phyloP scores from a whole-genome alignment of 2,329 filamentous ascomycete genomes.

The Colletotrichum melonis region DNA sequence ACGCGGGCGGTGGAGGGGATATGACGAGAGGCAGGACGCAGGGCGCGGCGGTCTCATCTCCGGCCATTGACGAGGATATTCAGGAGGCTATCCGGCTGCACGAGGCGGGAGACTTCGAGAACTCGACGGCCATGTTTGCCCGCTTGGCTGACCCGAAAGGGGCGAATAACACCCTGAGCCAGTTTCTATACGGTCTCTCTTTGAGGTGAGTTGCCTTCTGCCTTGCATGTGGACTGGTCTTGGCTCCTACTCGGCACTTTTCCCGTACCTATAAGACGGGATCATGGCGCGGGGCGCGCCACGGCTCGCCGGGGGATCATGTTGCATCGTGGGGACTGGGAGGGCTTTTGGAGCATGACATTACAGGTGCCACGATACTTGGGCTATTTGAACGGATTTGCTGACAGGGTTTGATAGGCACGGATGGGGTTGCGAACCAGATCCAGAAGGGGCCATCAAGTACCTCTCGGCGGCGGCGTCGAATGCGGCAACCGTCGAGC shows the following conservation, averaged over 20 bases:
- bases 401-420: slow-evolving; percentile 67
- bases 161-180: slow-evolving; percentile 91
- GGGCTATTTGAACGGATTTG: neutral
- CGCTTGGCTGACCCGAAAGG: slow-evolving; percentile 84
- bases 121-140: slow-evolving; percentile 88
- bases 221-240: slow-evolving; percentile 5
- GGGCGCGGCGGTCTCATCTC: slow-evolving; percentile 54
- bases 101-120: slow-evolving; percentile 81
- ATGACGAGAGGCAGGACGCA: slow-evolving; percentile 32
- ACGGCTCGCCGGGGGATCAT: slow-evolving; percentile 11
- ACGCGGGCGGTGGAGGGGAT: slow-evolving; percentile 18
- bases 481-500: slow-evolving; percentile 89
- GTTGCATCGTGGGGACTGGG: neutral
- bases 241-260: slow-evolving; percentile 1
- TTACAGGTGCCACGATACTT: slow-evolving; percentile 7
- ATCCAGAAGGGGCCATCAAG: slow-evolving; percentile 79
- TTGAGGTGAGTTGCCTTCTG: slow-evolving; percentile 71
- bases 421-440: slow-evolving; percentile 87
- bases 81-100: slow-evolving; percentile 96
- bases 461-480: slow-evolving; percentile 91
- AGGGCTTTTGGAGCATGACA: neutral
- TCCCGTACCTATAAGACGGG: neutral
- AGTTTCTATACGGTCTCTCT: slow-evolving; percentile 95
- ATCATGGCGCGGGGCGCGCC: slow-evolving; percentile 1
- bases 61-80: slow-evolving; percentile 76